phyloP scores from a whole-genome alignment of 805 yeast species.

The Suhomyces faveliae region DNA sequence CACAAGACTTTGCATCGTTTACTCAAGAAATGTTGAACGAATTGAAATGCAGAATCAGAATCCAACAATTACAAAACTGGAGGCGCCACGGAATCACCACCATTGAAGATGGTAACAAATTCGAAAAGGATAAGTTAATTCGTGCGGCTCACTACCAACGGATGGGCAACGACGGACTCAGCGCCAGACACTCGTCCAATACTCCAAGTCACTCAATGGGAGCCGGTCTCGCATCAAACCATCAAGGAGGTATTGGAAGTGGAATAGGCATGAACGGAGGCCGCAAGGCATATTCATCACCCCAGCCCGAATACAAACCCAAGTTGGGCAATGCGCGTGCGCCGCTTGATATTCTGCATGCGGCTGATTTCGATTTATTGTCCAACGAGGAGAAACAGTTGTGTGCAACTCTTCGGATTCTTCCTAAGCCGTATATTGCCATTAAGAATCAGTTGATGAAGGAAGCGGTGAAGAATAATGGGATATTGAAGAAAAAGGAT shows the following conservation, averaged over 20 bases:
- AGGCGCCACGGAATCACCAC: slow-evolving; percentile 85
- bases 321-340: slow-evolving; percentile 46
- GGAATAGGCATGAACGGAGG: slow-evolving; percentile 16
- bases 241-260: slow-evolving; percentile 2
- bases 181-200: slow-evolving; percentile 20
- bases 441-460: slow-evolving; percentile 87
- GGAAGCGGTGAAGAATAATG: slow-evolving; percentile 83
- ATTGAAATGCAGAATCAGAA: slow-evolving; percentile 72
- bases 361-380: slow-evolving; percentile 78
- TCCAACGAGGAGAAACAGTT: slow-evolving; percentile 85
- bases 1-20: slow-evolving; percentile 76
- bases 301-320: slow-evolving; percentile 42
- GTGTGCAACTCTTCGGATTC: slow-evolving; percentile 77
- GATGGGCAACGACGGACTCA: slow-evolving; percentile 40
- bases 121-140: slow-evolving; percentile 81
- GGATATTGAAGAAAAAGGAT: slow-evolving; percentile 74
- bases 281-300: slow-evolving; percentile 26
- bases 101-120: slow-evolving; percentile 76
- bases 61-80: slow-evolving; percentile 91
- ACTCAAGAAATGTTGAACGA: slow-evolving; percentile 73
- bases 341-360: slow-evolving; percentile 68
- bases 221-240: neutral
- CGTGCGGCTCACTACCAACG: slow-evolving; percentile 64
- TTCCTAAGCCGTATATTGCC: slow-evolving; percentile 92
- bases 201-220: slow-evolving; percentile 5